These are phyloP conservation scores for Wallacemonas collosoma DNA, from an alignment of 208 protist species.

Conservation along the genomic window DNA sequence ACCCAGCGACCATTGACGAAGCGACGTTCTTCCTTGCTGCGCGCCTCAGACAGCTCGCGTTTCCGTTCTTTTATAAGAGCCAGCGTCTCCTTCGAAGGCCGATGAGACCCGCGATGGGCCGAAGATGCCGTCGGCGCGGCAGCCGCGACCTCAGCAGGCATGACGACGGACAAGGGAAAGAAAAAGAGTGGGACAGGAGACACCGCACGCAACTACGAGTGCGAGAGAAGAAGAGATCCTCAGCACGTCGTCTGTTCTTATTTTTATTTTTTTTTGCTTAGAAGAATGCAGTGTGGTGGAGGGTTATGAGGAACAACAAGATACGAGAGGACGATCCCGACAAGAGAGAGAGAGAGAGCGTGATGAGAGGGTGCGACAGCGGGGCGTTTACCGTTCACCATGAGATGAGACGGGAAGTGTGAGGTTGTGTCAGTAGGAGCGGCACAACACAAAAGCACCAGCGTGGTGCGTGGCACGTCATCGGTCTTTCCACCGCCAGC, in stretches of 20 bases:
- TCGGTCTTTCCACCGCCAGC: no score
- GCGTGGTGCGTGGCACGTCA: no score
- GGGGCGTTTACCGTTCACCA: no score
- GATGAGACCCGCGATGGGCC: not conserved
- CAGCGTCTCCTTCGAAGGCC: constrained; percentile 57
- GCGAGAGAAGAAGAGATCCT: not conserved
- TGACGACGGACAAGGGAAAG: not conserved
- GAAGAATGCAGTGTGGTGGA: no score
- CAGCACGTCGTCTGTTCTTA: not conserved
- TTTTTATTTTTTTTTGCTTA: constrained; percentile 12
- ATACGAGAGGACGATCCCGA: no score
- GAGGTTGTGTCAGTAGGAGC: no score
- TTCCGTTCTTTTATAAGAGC: constrained; percentile 56
- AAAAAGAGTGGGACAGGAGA: not conserved
- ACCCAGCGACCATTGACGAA: constrained; percentile 83
- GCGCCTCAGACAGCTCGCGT: constrained; percentile 47
- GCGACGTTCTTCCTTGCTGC: constrained; percentile 40
- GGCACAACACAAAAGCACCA: no score
- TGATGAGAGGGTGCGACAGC: no score
- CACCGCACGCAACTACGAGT: not conserved
- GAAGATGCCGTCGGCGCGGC: constrained; percentile 18
- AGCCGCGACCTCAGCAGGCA: not conserved
- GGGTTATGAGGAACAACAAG: no score
- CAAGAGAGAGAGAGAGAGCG: no score
- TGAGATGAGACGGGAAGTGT: no score